Base-by-base conservation (phyloP, 768 basidiomycete genomes). In the Russula sp. region DNA sequence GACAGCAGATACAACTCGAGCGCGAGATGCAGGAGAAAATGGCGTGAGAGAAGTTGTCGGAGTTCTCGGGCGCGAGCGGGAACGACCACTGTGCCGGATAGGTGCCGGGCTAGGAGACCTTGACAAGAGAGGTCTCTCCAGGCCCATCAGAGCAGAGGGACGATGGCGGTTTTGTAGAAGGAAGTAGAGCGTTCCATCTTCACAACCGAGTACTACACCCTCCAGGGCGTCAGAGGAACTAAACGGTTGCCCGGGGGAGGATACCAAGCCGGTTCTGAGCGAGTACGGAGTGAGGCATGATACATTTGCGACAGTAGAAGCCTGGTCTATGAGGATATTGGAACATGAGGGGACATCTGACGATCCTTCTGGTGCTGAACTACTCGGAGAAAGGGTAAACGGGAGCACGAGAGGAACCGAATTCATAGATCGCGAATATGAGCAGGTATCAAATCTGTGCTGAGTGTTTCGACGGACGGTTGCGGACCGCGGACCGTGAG, bases 1-100 rank as follows among this genome's bases (percentile, higher is more conserved):
- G 5, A 93, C 74, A 11, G 83, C 85, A n/a, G 89, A 87, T 1
- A 89, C 86, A 6, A 86, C 79, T 6, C 81, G 78, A 18, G 87
- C 79, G 54, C 83, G 81, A 32, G 79, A 73, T n/a, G 80, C 73
- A 11, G 85, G 72, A 41, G 75, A 75, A 69, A 87, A 85, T 5
- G 82, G 81, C 9, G 78, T 64, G 59, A 76, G 57, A 54, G 71
- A 48, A 60, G 56, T 7, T 16, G 43, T n/a, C 41, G 57, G 29
- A 36, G 66, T 62, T 42, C 57, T 50, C 48, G 69, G 50, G 9
- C 52, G 59, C 8, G 60, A 66, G 48, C 47, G 63, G 34, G 59
- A 61, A 66, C 53, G 61, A 20, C 43, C 29, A n/a, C 38, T 35
- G 47, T 51, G 60, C 47, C 9, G 64, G 22, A 35, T 22, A 63